Percentiles rank a stretch among this genome's conserved stretches.
phyloP scores from a whole-genome alignment of 345 rosid species.

The Turnera subulata region DNA sequence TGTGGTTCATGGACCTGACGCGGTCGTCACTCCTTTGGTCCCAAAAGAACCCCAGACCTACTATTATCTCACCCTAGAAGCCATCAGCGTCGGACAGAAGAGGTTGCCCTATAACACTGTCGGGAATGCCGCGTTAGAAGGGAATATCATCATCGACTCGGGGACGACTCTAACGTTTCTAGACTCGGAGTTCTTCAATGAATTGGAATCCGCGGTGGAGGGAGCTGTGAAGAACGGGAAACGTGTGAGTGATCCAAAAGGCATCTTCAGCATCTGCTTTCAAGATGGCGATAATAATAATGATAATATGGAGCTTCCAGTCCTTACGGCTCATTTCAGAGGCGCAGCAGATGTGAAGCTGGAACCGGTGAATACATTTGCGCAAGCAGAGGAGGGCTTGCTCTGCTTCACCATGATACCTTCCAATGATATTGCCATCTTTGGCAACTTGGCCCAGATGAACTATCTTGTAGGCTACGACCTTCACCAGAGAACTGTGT shows the following conservation, averaged over 20 bases:
- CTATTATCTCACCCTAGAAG: slow-evolving; percentile 51
- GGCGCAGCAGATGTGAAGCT: slow-evolving; percentile 51
- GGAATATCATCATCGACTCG: slow-evolving; percentile 54
- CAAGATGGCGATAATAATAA: not conserved
- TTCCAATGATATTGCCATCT: slow-evolving; percentile 21
- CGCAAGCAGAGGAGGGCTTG: slow-evolving; percentile 10
- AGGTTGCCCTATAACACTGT: slow-evolving; percentile 28
- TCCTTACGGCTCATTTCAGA: slow-evolving; percentile 44
- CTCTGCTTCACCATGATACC: slow-evolving; percentile 37
- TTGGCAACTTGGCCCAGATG: slow-evolving; percentile 44
- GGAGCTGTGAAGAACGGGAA: slow-evolving; percentile 22
- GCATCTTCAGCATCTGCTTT: slow-evolving; percentile 32
- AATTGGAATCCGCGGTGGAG: slow-evolving; percentile 28
- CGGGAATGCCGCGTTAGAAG: slow-evolving; percentile 6
- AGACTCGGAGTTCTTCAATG: slow-evolving; percentile 29
- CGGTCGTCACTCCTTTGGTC: slow-evolving; percentile 40
- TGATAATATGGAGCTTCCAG: no score
- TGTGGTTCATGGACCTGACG: slow-evolving; percentile 11
- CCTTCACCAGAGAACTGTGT: slow-evolving; percentile 29
- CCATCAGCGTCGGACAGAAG: slow-evolving; percentile 45
- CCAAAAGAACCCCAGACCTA: slow-evolving; percentile 28
- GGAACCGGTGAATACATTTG: slow-evolving; percentile 34
- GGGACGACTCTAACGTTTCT: slow-evolving; percentile 55
- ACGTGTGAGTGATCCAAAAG: slow-evolving; percentile 35
- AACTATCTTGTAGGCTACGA: slow-evolving; percentile 43